Conservation (phyloP, 345 rosid species). For the Populus alba region DNA sequence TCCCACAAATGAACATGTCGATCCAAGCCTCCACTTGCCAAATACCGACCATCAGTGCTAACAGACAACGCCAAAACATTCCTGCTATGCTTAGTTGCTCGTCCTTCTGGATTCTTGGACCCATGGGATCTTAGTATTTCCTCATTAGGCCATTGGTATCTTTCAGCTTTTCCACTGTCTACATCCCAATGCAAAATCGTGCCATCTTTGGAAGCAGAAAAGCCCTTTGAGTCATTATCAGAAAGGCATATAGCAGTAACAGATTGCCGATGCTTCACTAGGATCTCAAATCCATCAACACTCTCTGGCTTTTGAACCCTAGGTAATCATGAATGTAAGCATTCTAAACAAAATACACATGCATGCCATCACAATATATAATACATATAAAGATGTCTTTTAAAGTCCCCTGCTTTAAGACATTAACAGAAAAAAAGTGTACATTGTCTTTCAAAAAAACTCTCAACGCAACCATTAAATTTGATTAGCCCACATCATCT, state of each 20-base stretch:
- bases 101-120: constrained; percentile 67
- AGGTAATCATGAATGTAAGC: constrained; percentile 21
- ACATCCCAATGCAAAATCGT: constrained; percentile 85
- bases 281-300: constrained; percentile 42
- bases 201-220: constrained; percentile 93
- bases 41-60: constrained; percentile 86
- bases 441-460: background rate
- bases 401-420: background rate
- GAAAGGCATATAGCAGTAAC: constrained; percentile 81
- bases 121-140: constrained; percentile 70
- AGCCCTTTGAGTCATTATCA: constrained; percentile 82
- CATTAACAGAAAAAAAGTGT: background rate
- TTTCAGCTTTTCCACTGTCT: constrained; percentile 58
- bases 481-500: background rate
- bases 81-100: constrained; percentile 63
- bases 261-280: constrained; percentile 71
- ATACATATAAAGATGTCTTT: background rate
- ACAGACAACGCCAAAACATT: constrained; percentile 76
- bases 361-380: background rate
- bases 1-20: constrained; percentile 98
- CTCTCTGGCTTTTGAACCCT: constrained; percentile 72
- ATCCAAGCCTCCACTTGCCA: constrained; percentile 93
- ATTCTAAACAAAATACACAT: background rate
- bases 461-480: background rate
- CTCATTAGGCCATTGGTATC: constrained; percentile 74